Conservation (phyloP, 192 early-diverging fungal genomes). For the Gryganskiella cystojenkinii region DNA sequence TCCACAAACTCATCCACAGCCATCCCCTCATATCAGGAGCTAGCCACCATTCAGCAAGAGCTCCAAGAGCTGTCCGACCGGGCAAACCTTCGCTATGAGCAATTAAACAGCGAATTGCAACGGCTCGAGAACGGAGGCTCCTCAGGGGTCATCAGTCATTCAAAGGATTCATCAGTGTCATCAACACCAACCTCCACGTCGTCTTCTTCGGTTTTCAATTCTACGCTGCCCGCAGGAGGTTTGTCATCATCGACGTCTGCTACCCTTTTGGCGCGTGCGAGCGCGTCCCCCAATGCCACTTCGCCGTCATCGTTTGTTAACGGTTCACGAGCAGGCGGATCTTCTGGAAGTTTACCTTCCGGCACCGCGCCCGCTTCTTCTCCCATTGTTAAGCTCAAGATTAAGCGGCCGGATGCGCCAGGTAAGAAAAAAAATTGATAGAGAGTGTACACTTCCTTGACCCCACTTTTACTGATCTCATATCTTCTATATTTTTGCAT, state of each 20-base stretch:
- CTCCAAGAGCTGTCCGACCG: slow-evolving; percentile 38
- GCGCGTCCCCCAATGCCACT: slow-evolving; percentile 30
- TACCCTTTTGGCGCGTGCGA: slow-evolving; percentile 6
- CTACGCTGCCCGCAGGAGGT: slow-evolving; percentile 3
- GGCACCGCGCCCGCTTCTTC: slow-evolving; percentile 4
- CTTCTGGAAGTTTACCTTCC: slow-evolving; percentile 3
- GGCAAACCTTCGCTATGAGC: slow-evolving; percentile 22
- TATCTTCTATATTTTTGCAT: too few relatives aligned
- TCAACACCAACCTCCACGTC: slow-evolving; percentile 27
- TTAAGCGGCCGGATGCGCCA: slow-evolving; percentile 48
- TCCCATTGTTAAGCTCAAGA: slow-evolving; percentile 31
- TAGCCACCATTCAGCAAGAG: slow-evolving; percentile 33
- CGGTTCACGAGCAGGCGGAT: slow-evolving; percentile 18
- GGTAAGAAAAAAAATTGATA: too few relatives aligned
- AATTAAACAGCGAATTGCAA: slow-evolving; percentile 24
- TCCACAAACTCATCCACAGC: slow-evolving; percentile 14
- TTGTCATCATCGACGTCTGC: slow-evolving; percentile 3
- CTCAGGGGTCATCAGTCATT: slow-evolving; percentile 1
- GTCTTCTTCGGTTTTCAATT: slow-evolving; percentile 3
- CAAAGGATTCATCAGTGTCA: slow-evolving; percentile 39
- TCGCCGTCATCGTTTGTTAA: slow-evolving; percentile 41
- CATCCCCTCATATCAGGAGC: slow-evolving; percentile 37
- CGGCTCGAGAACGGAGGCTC: slow-evolving; percentile 15
- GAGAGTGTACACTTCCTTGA: too few relatives aligned
- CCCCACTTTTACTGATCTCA: too few relatives aligned